Base-by-base conservation (phyloP, 352 stramenopile genomes). In the Salisapilia sapeloensis region DNA sequence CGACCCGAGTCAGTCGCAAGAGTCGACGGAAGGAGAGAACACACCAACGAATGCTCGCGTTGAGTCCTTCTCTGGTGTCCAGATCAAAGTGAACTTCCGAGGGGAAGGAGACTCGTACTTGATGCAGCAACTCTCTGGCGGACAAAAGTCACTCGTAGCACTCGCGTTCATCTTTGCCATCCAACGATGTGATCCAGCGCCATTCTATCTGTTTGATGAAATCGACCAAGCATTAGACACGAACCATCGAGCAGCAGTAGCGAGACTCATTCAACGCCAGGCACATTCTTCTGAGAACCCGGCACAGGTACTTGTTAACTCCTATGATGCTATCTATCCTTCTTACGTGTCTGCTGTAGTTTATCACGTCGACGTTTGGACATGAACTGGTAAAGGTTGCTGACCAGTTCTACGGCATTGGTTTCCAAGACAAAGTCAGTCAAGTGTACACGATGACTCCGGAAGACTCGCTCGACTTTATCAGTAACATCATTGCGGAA, bases 171-270 rank as follows among this genome's bases (percentile, higher is more conserved):
- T 99, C 42, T 99, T 99, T 57, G 93, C 96, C 3, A 99, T 99
- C 35, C 82, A 96, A 53, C 79, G 95, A 22, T 98, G 93, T 40
- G 95, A 99, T 49, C 96, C 96, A 35, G 95, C 95, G 26, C 96
- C 96, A 5, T 99, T 99, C 60, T 99, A 99, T 52, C 72, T 99
- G 21, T 98, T 99, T 53, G 96, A 99, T 55, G 96, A 99, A 48
- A 94, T 99, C 29, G 96, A 99, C 48, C 91, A 98, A 61, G 95
- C 96, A 12, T 60, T 99, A n/a, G 96, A 99, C 58, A 92, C 87
- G n/a, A 98, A 87, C 14, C 94, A 99, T 49, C 84, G 96, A 46
- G 78, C 89, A 30, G 77, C 92, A 19, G 93, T 99, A 3, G 96
- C 96, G 4, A 70, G 79, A 5, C 48, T 99, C 28, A 98, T 99